A percentile compares a stretch with the other conserved stretches of the same genome.
phyloP scores from a whole-genome alignment of 768 basidiomycete species.

The Clitopilus passeckerianus region DNA sequence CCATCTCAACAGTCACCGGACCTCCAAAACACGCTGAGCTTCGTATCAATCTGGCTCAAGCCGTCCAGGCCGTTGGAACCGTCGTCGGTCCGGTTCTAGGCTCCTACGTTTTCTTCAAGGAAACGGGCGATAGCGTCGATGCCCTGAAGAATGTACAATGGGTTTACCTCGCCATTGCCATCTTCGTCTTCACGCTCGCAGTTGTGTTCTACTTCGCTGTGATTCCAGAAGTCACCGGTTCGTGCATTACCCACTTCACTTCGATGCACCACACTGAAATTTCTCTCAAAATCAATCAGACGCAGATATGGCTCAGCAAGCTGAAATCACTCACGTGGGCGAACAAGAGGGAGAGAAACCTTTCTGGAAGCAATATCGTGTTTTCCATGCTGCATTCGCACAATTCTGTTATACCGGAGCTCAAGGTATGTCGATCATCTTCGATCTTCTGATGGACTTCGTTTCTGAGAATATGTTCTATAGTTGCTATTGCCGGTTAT shows the following conservation, averaged over 20 bases:
- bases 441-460: neutral
- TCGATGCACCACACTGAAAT: neutral
- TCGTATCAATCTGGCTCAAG: constrained; percentile 28
- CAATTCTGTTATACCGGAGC: constrained; percentile 27
- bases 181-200: constrained; percentile 26
- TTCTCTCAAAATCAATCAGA: constrained; percentile 9
- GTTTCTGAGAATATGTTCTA: neutral
- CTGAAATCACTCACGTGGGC: constrained; percentile 24
- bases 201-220: constrained; percentile 25
- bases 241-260: neutral
- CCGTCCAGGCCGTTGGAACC: constrained; percentile 25
- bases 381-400: constrained; percentile 27
- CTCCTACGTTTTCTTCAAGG: constrained; percentile 27
- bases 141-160: constrained; percentile 27
- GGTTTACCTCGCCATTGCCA: constrained; percentile 27
- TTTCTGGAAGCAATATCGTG: constrained; percentile 21
- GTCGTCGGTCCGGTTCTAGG: constrained; percentile 28
- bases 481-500: constrained; percentile 26
- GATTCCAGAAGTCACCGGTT: constrained; percentile 29
- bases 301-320: constrained; percentile 28
- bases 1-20: constrained; percentile 18
- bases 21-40: constrained; percentile 27
- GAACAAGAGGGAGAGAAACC: constrained; percentile 18
- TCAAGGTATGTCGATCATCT: constrained; percentile 15
- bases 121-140: constrained; percentile 22